Conservation (phyloP, 1,284 basidiomycete genomes). For the Pulveroboletus sp. region DNA sequence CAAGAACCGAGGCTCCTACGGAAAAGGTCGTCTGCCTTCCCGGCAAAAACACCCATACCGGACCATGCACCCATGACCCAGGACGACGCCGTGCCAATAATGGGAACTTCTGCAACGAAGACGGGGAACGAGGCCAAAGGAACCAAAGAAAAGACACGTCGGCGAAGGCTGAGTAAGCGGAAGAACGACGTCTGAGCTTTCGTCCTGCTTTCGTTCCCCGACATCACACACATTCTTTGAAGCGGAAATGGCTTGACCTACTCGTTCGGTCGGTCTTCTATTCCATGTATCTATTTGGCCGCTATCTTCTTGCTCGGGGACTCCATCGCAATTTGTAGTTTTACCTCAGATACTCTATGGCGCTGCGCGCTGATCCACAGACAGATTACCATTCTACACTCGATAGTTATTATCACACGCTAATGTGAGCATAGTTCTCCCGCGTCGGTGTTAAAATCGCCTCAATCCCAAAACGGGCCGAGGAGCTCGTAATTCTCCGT, state of each 20-base stretch:
- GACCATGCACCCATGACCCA: slow-evolving; percentile 20
- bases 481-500: neutral
- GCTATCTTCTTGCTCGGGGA: slow-evolving; percentile 12
- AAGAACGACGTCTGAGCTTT: slow-evolving; percentile 29
- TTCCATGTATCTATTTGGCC: slow-evolving; percentile 13
- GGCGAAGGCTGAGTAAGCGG: slow-evolving; percentile 39
- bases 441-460: slow-evolving; percentile 4
- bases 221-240: slow-evolving; percentile 11
- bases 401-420: slow-evolving; percentile 4
- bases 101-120: slow-evolving; percentile 12
- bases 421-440: slow-evolving; percentile 9
- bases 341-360: slow-evolving; percentile 9
- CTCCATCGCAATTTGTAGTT: slow-evolving; percentile 16
- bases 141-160: slow-evolving; percentile 29
- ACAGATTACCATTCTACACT: slow-evolving; percentile 1
- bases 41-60: slow-evolving; percentile 30
- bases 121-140: slow-evolving; percentile 21
- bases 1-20: slow-evolving; percentile 25
- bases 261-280: slow-evolving; percentile 27
- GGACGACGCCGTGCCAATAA: slow-evolving; percentile 13
- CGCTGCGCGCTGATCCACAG: slow-evolving; percentile 19
- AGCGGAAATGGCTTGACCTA: slow-evolving; percentile 28
- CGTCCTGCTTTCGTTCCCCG: slow-evolving; percentile 9
- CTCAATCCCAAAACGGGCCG: slow-evolving; percentile 5
- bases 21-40: slow-evolving; percentile 29